Percentiles rank a stretch among this genome's conserved stretches.
Conservation (phyloP, 306 rosid genomes). For the Gastrolobium bilobum region DNA sequence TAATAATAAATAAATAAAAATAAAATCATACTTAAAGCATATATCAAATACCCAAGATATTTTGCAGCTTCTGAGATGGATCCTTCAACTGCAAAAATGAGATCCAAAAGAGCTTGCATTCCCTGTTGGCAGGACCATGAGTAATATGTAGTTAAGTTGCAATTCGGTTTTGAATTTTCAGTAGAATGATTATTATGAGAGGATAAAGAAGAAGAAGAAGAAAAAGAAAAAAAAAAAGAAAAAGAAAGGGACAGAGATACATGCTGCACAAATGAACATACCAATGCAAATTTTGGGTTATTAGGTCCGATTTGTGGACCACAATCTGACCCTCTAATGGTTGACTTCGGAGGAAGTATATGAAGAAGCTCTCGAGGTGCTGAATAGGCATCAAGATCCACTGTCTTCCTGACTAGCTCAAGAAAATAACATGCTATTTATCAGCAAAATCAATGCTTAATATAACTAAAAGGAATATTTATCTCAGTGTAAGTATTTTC, state of each 20-base stretch:
- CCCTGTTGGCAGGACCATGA: conserved; percentile 64
- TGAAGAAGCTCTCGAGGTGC: conserved; percentile 86
- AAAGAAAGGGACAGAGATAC: neutral
- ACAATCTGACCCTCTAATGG: conserved; percentile 74
- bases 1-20: too few species aligned
- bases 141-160: conserved; percentile 21
- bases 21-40: conserved; percentile 26
- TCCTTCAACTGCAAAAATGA: conserved; percentile 81
- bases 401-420: conserved; percentile 71
- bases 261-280: conserved; percentile 36
- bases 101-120: conserved; percentile 94
- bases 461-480: conserved; percentile 1
- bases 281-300: conserved; percentile 76
- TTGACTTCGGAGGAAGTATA: conserved; percentile 83
- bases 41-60: conserved; percentile 73
- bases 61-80: conserved; percentile 88
- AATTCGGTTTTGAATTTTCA: conserved; percentile 19
- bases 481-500: neutral
- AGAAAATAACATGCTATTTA: conserved; percentile 42
- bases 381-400: conserved; percentile 73
- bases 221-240: neutral
- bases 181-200: conserved; percentile 8
- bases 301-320: conserved; percentile 91
- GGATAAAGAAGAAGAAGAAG: too few species aligned
- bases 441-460: conserved; percentile 43